These are phyloP conservation scores for Leccinellum albellum DNA, from an alignment of 768 basidiomycete species.

Conservation along the genomic window DNA sequence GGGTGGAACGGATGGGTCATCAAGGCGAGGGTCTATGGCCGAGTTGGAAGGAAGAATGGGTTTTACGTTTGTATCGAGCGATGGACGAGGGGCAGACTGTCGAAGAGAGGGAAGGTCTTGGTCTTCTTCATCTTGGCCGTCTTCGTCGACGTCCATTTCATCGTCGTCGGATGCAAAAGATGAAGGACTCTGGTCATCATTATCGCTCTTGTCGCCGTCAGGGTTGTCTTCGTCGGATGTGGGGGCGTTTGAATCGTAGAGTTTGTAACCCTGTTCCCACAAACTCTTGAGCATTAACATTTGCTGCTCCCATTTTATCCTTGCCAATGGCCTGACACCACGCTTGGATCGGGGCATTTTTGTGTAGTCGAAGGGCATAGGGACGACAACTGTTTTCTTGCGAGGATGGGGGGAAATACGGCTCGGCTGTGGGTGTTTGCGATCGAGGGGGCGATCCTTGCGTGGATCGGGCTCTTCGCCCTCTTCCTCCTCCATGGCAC, in stretches of 20 bases:
- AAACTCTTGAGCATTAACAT: slow-evolving; percentile 5
- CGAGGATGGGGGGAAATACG: background rate
- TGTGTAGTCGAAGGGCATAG: slow-evolving; percentile 14
- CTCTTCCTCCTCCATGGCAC: slow-evolving; percentile 64
- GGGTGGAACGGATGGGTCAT: slow-evolving; percentile 17
- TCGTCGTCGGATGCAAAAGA: slow-evolving; percentile 3
- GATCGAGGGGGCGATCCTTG: slow-evolving; percentile 15
- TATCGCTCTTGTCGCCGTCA: slow-evolving; percentile 6
- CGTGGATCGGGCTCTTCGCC: slow-evolving; percentile 33
- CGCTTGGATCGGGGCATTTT: slow-evolving; percentile 20
- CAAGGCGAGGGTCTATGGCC: slow-evolving; percentile 20
- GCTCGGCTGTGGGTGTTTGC: background rate
- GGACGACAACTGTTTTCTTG: slow-evolving; percentile 13
- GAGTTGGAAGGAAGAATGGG: slow-evolving; percentile 4
- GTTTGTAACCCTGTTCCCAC: slow-evolving; percentile 17
- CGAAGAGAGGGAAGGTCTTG: slow-evolving; percentile 23
- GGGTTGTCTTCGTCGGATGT: slow-evolving; percentile 16
- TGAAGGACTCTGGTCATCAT: slow-evolving; percentile 8
- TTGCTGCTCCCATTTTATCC: fast-evolving
- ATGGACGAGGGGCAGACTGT: slow-evolving; percentile 19
- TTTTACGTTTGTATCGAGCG: slow-evolving; percentile 15
- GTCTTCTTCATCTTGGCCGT: slow-evolving; percentile 16
- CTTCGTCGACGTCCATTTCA: slow-evolving; percentile 31
- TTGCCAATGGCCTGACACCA: background rate
- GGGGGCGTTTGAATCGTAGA: slow-evolving; percentile 19